phyloP scores from a whole-genome alignment of 2,329 filamentous ascomycete species.

The Cladosporium oxysporum region DNA sequence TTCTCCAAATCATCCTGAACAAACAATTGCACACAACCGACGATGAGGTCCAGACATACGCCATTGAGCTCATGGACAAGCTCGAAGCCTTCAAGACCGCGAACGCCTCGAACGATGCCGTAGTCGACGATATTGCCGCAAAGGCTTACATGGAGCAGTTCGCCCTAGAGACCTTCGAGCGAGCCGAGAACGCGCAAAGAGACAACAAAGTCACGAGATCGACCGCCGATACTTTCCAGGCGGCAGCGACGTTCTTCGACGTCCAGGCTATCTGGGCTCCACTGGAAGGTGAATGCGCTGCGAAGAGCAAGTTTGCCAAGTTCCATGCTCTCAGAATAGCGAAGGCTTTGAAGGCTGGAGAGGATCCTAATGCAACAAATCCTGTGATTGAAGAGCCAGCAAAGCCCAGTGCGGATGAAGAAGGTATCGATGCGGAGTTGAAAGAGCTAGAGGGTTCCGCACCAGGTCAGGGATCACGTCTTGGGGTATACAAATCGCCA shows the following conservation, averaged over 20 bases:
- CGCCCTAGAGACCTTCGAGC: conserved; percentile 80
- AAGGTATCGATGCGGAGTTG: conserved; percentile 33
- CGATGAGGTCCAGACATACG: conserved; percentile 77
- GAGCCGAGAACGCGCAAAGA: conserved; percentile 78
- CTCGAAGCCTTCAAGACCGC: conserved; percentile 78
- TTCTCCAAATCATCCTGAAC: conserved; percentile 85
- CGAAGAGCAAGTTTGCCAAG: conserved; percentile 95
- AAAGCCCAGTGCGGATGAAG: conserved; percentile 24
- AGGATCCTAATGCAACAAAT: conserved; percentile 90
- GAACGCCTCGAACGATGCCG: conserved; percentile 75
- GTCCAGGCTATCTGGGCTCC: conserved; percentile 81
- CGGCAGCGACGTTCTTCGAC: conserved; percentile 89
- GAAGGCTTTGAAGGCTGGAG: conserved; percentile 85
- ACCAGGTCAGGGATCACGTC: conserved; percentile 19
- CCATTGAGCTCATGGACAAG: conserved; percentile 83
- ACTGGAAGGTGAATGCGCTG: conserved; percentile 70
- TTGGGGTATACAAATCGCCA: conserved; percentile 44
- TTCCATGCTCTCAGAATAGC: conserved; percentile 91
- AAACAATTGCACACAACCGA: conserved; percentile 77
- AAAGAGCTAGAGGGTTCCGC: conserved; percentile 28
- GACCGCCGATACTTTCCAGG: conserved; percentile 92
- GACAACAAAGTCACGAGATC: conserved; percentile 68
- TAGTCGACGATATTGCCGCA: conserved; percentile 80
- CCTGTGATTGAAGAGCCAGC: conserved; percentile 60
- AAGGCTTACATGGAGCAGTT: conserved; percentile 95